Evolutionary conservation across 352 stramenopile genomes (phyloP).

Genomic region (Blastocystis hominis): DNA sequence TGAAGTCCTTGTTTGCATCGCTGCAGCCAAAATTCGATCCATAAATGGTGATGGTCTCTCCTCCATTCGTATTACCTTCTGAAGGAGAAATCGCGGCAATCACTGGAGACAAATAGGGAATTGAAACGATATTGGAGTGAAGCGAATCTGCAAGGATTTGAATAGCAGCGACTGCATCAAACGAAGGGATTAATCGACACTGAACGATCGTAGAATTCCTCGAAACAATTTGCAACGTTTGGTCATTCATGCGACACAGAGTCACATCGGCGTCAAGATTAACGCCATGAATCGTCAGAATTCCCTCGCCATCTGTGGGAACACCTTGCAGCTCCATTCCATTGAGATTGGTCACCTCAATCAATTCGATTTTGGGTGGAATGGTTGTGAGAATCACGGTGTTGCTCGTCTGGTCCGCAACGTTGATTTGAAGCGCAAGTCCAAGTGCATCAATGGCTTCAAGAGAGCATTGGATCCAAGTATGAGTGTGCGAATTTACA

Average conservation of each 20-base stretch:
- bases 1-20: background rate
- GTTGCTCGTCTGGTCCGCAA: background rate
- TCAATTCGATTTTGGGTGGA: background rate
- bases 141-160: background rate
- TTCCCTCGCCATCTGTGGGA: background rate
- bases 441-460: background rate
- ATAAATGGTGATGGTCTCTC: background rate
- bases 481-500: background rate
- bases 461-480: background rate
- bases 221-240: background rate
- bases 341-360: background rate
- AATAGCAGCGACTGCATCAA: background rate
- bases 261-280: background rate
- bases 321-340: background rate
- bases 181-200: background rate
- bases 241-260: background rate
- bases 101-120: background rate
- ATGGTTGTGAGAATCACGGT: background rate
- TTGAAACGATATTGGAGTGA: background rate
- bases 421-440: background rate
- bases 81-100: background rate
- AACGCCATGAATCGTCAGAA: background rate
- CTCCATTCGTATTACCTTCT: background rate
- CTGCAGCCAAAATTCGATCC: constrained; percentile 1
- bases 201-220: background rate